Conservation (phyloP, 345 rosid genomes). For the Lumnitzera racemosa region DNA sequence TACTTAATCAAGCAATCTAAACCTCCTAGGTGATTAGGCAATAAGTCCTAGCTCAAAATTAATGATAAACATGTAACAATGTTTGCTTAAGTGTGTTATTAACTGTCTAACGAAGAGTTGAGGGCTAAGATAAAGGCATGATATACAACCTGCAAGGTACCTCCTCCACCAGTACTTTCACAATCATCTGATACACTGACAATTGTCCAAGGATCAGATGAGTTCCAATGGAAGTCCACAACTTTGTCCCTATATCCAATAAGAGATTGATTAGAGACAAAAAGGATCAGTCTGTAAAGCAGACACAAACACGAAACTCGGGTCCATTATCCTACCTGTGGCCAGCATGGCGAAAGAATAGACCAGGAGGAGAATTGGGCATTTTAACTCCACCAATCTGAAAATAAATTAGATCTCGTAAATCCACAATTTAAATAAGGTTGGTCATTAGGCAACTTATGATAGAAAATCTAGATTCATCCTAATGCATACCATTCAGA, state of each 20-base stretch:
- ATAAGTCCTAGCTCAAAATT: no score
- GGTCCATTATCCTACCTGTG: slow-evolving; percentile 33
- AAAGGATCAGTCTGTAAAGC: no score
- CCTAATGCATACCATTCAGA: no score
- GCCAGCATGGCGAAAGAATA: slow-evolving; percentile 64
- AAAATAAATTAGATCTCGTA: slow-evolving; percentile 1
- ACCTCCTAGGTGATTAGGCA: no score
- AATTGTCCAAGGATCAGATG: slow-evolving; percentile 58
- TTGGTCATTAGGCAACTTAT: no score
- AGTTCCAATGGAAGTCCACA: slow-evolving; percentile 65
- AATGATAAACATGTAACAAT: no score
- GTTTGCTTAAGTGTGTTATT: no score
- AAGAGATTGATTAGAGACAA: neutral
- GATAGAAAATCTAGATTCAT: no score
- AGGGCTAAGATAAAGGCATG: neutral
- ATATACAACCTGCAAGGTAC: slow-evolving; percentile 50
- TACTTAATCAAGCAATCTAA: no score
- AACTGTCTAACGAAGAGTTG: no score
- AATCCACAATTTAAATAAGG: no score
- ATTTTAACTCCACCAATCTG: slow-evolving; percentile 44
- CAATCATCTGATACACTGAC: slow-evolving; percentile 67
- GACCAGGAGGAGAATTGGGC: slow-evolving; percentile 43
- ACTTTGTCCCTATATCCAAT: slow-evolving; percentile 45
- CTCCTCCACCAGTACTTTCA: slow-evolving; percentile 57
- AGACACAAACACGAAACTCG: no score